phyloP scores from a whole-genome alignment of 805 yeast species.

The Starmerella ratchasimensis region DNA sequence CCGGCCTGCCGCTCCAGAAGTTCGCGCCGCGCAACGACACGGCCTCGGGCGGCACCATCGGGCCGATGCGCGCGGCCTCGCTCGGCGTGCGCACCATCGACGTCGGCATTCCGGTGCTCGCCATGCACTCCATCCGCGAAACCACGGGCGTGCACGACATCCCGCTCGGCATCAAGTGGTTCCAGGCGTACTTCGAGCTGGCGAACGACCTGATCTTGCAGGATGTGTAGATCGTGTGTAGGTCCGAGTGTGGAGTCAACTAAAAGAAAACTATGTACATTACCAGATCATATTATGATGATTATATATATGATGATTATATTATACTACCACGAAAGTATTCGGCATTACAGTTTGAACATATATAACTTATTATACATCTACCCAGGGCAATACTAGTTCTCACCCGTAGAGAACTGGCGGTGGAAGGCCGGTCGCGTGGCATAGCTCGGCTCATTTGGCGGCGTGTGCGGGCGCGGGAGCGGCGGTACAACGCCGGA shows the following conservation, averaged over 20 bases:
- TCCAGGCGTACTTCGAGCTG: conserved; percentile 38
- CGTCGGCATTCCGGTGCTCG: conserved; percentile 78
- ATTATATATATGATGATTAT: too few relatives aligned
- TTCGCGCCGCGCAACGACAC: conserved; percentile 87
- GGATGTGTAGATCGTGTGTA: conserved; percentile 3
- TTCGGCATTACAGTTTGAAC: too few relatives aligned
- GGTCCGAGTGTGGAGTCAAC: not conserved
- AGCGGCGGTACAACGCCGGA: conserved; percentile 1
- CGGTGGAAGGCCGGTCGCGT: conserved; percentile 16
- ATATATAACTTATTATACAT: not conserved
- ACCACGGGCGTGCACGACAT: conserved; percentile 75
- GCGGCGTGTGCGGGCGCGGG: conserved; percentile 16
- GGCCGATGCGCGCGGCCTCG: conserved; percentile 81
- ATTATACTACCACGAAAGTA: too few relatives aligned
- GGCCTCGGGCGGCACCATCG: conserved; percentile 93
- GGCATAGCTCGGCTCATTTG: conserved; percentile 10
- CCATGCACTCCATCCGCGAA: conserved; percentile 91
- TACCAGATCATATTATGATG: too few relatives aligned
- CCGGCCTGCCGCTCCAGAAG: conserved; percentile 66
- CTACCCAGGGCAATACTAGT: not conserved
- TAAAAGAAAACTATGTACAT: not conserved
- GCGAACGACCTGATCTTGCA: conserved; percentile 7
- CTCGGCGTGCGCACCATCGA: conserved; percentile 80
- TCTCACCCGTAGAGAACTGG: conserved; percentile 15
- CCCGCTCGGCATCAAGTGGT: conserved; percentile 45